Conservation (phyloP, 768 basidiomycete species). For the Tylopilus felleus region DNA sequence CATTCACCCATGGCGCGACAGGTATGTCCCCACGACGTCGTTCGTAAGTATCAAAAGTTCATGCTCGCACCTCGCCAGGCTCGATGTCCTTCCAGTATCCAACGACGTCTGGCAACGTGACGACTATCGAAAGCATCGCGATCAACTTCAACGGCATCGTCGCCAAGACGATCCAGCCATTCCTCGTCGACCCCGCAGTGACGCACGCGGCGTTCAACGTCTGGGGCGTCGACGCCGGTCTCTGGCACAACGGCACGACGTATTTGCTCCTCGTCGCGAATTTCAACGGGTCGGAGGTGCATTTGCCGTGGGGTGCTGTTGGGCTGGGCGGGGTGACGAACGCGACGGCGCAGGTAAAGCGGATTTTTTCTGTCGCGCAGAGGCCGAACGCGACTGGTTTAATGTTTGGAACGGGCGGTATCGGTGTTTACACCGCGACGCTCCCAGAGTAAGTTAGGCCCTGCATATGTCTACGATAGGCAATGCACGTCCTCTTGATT, state of each 20-base stretch:
- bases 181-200: conserved; percentile 14
- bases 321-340: conserved; percentile 18
- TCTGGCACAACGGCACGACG: conserved; percentile 21
- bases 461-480: no score
- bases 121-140: conserved; percentile 25
- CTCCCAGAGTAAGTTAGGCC: not conserved
- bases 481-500: conserved; percentile 50
- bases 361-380: conserved; percentile 10
- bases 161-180: conserved; percentile 14
- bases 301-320: conserved; percentile 17
- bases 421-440: conserved; percentile 22
- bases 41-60: not conserved
- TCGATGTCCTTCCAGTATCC: conserved; percentile 30
- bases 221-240: conserved; percentile 22
- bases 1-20: conserved; percentile 26
- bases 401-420: no score
- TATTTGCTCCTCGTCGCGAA: conserved; percentile 23
- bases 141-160: conserved; percentile 1
- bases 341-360: conserved; percentile 17
- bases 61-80: conserved; percentile 12
- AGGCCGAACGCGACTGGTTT: conserved; percentile 17
- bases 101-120: conserved; percentile 14
- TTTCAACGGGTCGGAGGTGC: not conserved
- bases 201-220: conserved; percentile 9
- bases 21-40: conserved; percentile 5